Conservation (phyloP, 352 stramenopile species). For the Vaucheria bursata region DNA sequence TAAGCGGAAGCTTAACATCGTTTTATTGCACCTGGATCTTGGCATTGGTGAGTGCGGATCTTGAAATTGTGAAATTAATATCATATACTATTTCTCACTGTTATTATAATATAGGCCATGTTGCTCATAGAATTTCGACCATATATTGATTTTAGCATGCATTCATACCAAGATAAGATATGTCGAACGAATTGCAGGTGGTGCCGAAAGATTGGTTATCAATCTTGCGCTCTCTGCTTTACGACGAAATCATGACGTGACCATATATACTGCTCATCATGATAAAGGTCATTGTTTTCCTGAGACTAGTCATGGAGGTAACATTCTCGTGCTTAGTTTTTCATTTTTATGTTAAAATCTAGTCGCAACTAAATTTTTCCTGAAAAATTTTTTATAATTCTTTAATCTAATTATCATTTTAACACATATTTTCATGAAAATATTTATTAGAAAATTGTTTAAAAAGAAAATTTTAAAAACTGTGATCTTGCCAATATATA, state of each 20-base stretch:
- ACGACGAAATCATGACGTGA: constrained; percentile 65
- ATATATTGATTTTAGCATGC: too few relatives aligned
- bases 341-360: not conserved
- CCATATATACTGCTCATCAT: constrained; percentile 92
- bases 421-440: too few relatives aligned
- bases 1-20: constrained; percentile 53
- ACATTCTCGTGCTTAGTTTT: not conserved
- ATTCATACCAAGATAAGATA: too few relatives aligned
- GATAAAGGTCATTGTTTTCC: constrained; percentile 86
- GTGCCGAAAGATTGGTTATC: constrained; percentile 59
- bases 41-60: constrained; percentile 73
- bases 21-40: constrained; percentile 96
- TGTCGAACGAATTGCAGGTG: constrained; percentile 25
- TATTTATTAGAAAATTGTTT: too few relatives aligned
- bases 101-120: not conserved
- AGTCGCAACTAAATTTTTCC: not conserved
- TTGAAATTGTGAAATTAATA: not conserved
- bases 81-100: not conserved
- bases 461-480: too few relatives aligned
- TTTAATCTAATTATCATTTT: too few relatives aligned
- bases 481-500: too few relatives aligned
- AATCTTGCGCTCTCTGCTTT: constrained; percentile 76
- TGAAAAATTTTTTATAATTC: constrained; percentile 9
- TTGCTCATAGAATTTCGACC: too few relatives aligned
- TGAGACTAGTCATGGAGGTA: constrained; percentile 65